A percentile compares a stretch with the other conserved stretches of the same genome.
Evolutionary conservation across 306 rosid species (phyloP).

Genomic region (Astragalus membranaceus): DNA sequence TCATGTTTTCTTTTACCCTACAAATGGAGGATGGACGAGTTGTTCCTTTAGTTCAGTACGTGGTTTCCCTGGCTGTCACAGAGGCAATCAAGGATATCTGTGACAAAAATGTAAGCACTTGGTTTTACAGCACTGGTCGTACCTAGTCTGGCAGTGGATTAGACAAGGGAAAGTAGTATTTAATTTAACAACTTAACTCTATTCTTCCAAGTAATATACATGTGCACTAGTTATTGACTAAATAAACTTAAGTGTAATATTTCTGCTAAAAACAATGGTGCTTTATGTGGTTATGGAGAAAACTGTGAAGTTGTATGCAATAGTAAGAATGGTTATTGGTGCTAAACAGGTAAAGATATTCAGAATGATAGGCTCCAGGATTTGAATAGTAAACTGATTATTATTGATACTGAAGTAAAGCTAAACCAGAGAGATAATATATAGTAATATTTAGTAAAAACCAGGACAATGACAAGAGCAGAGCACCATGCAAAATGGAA

Average conservation of each 20-base stretch:
- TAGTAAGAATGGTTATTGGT: not conserved
- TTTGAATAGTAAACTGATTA: too few species aligned
- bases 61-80: conserved; percentile 75
- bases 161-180: not conserved
- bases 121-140: conserved; percentile 4
- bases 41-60: conserved; percentile 81
- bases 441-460: too few species aligned
- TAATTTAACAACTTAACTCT: not conserved
- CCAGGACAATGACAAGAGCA: too few species aligned
- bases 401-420: too few species aligned
- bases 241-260: not conserved
- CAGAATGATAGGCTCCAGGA: not conserved
- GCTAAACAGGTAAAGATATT: not conserved
- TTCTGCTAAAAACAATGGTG: not conserved
- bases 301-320: not conserved
- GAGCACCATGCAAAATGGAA: too few species aligned
- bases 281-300: conserved; percentile 3
- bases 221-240: not conserved
- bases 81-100: conserved; percentile 84
- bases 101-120: conserved; percentile 52
- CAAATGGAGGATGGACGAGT: conserved; percentile 85
- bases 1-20: conserved; percentile 73
- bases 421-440: too few species aligned
- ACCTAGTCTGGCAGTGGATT: not conserved
- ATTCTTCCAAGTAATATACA: not conserved